phyloP scores from a whole-genome alignment of 768 basidiomycete species.

The Serendipita vermifera region DNA sequence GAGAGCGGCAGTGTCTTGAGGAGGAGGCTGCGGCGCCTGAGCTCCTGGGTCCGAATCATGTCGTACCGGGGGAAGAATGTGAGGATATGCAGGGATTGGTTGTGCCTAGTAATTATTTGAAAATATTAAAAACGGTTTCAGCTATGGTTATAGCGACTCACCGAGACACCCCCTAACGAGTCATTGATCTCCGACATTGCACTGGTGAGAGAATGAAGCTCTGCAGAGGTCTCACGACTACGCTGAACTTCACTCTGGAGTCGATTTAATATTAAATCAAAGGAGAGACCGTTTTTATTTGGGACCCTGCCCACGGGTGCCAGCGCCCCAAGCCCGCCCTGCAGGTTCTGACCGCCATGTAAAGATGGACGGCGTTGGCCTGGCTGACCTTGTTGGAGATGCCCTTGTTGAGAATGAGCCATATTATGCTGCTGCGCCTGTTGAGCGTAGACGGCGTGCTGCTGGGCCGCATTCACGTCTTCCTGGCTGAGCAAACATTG shows the following conservation, averaged over 20 bases:
- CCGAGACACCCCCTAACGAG: conserved; percentile 70
- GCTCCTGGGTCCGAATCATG: conserved; percentile 25
- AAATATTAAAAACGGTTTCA: not conserved
- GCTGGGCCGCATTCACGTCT: conserved; percentile 38
- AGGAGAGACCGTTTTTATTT: conserved; percentile 73
- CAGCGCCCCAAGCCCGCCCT: conserved; percentile 65
- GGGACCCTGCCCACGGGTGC: conserved; percentile 23
- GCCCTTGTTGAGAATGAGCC: conserved; percentile 20
- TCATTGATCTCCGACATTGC: conserved; percentile 88
- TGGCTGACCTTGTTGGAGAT: conserved; percentile 19
- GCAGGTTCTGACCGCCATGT: conserved; percentile 36
- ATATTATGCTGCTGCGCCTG: conserved; percentile 51
- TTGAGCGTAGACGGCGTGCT: conserved; percentile 39
- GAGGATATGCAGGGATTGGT: conserved; percentile 49
- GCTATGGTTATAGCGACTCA: conserved; percentile 28
- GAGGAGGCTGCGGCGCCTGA: conserved; percentile 18
- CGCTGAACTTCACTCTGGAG: conserved; percentile 92
- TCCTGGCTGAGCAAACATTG: conserved; percentile 78
- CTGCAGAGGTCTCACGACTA: conserved; percentile 82
- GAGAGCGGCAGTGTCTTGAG: conserved; percentile 27
- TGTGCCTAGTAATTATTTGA: conserved; percentile 33
- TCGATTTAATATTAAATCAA: conserved; percentile 81
- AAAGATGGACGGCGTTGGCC: conserved; percentile 41
- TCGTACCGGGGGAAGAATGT: conserved; percentile 53
- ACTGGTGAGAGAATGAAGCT: conserved; percentile 61